Percentiles rank a stretch among this genome's conserved stretches.
phyloP scores from a whole-genome alignment of 2,329 filamentous ascomycete species.

The Colletotrichum shisoi region DNA sequence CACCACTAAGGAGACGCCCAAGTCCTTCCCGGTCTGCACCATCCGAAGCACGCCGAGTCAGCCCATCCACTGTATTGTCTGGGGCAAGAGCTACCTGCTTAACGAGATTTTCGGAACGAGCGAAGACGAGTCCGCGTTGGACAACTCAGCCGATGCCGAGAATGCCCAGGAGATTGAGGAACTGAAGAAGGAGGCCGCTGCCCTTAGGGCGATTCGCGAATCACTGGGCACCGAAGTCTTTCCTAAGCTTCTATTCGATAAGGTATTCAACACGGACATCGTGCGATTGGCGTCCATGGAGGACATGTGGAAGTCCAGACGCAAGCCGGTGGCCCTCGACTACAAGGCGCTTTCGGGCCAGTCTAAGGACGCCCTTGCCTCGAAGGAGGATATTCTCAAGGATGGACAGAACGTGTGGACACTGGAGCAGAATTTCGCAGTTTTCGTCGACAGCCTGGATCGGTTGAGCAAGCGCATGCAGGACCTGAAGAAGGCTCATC shows the following conservation, averaged over 20 bases:
- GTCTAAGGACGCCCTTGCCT: conserved; percentile 57
- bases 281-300: conserved; percentile 83
- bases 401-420: conserved; percentile 82
- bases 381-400: conserved; percentile 63
- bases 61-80: conserved; percentile 98
- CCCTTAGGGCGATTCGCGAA: conserved; percentile 81
- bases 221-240: conserved; percentile 83
- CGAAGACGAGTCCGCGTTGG: conserved; percentile 83
- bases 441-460: conserved; percentile 84
- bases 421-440: conserved; percentile 81
- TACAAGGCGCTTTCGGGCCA: conserved; percentile 69
- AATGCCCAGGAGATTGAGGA: conserved; percentile 90
- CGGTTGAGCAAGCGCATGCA: conserved; percentile 78
- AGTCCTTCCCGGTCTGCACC: conserved; percentile 94
- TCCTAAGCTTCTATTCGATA: conserved; percentile 82
- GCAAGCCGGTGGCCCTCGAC: conserved; percentile 75
- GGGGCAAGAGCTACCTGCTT: conserved; percentile 95
- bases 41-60: conserved; percentile 96
- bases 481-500: conserved; percentile 62
- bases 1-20: conserved; percentile 85
- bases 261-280: conserved; percentile 89
- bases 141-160: conserved; percentile 80
- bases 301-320: conserved; percentile 93
- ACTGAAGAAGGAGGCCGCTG: conserved; percentile 81
- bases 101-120: conserved; percentile 93